Evolutionary conservation across 768 basidiomycete species (phyloP).

Genomic region (Arthromyces matolae): DNA sequence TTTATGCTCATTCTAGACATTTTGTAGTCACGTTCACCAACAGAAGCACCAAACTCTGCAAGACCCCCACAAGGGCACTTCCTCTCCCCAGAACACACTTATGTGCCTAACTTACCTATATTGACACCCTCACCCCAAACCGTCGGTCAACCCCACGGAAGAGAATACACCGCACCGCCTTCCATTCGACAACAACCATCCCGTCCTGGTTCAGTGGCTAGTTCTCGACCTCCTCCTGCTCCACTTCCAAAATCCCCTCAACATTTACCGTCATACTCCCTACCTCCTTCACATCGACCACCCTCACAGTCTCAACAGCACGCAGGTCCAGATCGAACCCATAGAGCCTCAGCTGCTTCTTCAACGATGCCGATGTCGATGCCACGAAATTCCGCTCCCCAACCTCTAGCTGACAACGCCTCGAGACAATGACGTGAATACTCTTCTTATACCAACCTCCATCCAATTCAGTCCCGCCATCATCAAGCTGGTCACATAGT

Average conservation of each 20-base stretch:
- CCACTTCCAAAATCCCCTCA: not conserved
- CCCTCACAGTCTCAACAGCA: constrained; percentile 3
- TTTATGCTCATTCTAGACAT: not conserved
- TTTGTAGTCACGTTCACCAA: constrained; percentile 19
- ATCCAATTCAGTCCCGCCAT: no score
- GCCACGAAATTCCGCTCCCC: no score
- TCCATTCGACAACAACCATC: not conserved
- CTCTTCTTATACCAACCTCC: no score
- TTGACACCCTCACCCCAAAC: not conserved
- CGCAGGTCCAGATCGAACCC: not conserved
- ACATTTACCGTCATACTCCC: not conserved
- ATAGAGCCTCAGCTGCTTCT: constrained; percentile 5
- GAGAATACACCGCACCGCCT: not conserved
- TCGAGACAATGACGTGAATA: no score
- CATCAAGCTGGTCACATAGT: no score
- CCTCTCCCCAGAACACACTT: constrained; percentile 11
- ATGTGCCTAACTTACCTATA: constrained; percentile 7
- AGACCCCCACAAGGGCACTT: constrained; percentile 7
- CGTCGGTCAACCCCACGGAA: not conserved
- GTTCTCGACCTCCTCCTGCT: not conserved
- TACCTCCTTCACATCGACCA: not conserved
- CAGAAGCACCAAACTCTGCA: constrained; percentile 11
- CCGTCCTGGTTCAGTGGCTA: constrained; percentile 6
- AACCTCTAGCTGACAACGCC: not conserved
- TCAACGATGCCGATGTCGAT: not conserved